These are phyloP conservation scores for Haplographium delicatum DNA, from an alignment of 495 filamentous ascomycete genomes.

Conservation along the genomic window DNA sequence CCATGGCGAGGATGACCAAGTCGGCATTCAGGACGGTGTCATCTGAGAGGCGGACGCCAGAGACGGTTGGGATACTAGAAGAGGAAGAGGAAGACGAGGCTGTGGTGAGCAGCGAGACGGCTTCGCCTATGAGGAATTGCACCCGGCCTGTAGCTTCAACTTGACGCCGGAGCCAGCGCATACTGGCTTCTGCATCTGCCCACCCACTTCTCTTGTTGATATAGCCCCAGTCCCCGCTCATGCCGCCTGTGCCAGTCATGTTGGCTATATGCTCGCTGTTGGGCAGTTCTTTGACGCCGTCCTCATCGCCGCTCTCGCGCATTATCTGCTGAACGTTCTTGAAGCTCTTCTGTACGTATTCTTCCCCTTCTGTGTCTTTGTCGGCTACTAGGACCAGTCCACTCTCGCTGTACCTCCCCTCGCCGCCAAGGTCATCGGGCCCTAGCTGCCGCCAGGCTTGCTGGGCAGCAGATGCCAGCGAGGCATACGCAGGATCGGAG, in stretches of 20 bases:
- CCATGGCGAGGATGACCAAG: conserved; percentile 73
- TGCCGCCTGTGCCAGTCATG: conserved; percentile 40
- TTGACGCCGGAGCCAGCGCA: conserved; percentile 52
- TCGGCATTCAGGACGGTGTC: conserved; percentile 56
- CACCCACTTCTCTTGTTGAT: conserved; percentile 76
- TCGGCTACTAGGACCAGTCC: conserved; percentile 68
- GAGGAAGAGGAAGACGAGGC: conserved; percentile 43
- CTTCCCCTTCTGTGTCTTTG: conserved; percentile 37
- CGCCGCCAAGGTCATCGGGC: conserved; percentile 44
- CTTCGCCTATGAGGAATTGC: conserved; percentile 57
- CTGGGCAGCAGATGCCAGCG: conserved; percentile 63
- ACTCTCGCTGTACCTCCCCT: conserved; percentile 68
- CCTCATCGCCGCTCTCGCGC: conserved; percentile 30
- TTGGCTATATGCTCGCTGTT: conserved; percentile 44
- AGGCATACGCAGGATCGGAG: conserved; percentile 62
- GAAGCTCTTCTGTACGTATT: conserved; percentile 50
- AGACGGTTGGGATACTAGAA: conserved; percentile 23
- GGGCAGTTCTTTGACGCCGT: conserved; percentile 46
- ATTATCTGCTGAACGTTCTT: conserved; percentile 14
- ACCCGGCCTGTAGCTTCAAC: conserved; percentile 57
- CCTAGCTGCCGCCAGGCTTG: conserved; percentile 62
- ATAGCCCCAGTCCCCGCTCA: conserved; percentile 66
- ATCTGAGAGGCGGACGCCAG: conserved; percentile 48
- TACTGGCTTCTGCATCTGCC: conserved; percentile 73
- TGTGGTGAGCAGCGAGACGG: conserved; percentile 33